phyloP scores from a whole-genome alignment of 768 basidiomycete genomes.

The Podaxis sp. region DNA sequence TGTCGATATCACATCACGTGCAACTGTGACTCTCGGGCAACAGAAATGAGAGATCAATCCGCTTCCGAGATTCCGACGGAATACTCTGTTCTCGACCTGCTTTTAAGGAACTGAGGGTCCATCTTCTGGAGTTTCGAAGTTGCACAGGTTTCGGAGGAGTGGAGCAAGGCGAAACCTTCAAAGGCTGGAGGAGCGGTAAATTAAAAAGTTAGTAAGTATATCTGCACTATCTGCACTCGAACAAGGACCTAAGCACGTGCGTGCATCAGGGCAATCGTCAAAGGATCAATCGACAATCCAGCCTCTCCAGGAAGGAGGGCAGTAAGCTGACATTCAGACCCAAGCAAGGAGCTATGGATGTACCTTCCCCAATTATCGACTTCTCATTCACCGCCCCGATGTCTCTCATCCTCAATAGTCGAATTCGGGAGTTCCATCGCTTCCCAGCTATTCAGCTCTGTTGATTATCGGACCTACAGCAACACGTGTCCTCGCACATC shows the following conservation, averaged over 20 bases:
- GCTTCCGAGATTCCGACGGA: background rate
- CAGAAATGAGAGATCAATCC: background rate
- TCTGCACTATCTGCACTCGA: too few relatives aligned
- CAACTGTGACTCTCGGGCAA: background rate
- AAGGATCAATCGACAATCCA: too few relatives aligned
- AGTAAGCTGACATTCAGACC: background rate
- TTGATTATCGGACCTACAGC: conserved; percentile 4
- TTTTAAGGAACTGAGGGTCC: background rate
- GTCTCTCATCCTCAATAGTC: background rate
- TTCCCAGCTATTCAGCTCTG: background rate
- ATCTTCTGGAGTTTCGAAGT: background rate
- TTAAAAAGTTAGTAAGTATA: too few relatives aligned
- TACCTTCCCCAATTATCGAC: background rate
- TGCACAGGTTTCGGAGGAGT: background rate
- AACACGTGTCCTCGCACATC: conserved; percentile 8
- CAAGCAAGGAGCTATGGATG: background rate
- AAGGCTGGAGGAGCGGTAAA: background rate
- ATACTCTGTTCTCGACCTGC: background rate
- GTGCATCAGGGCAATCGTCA: background rate
- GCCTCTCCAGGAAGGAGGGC: too few relatives aligned
- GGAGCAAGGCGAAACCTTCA: background rate
- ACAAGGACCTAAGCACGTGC: too few relatives aligned
- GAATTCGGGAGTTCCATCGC: background rate
- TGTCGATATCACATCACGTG: conserved; percentile 5
- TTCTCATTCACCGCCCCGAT: background rate